These are phyloP conservation scores for Aspergillus sp. DNA, from an alignment of 2,329 filamentous ascomycete species.

Conservation along the genomic window DNA sequence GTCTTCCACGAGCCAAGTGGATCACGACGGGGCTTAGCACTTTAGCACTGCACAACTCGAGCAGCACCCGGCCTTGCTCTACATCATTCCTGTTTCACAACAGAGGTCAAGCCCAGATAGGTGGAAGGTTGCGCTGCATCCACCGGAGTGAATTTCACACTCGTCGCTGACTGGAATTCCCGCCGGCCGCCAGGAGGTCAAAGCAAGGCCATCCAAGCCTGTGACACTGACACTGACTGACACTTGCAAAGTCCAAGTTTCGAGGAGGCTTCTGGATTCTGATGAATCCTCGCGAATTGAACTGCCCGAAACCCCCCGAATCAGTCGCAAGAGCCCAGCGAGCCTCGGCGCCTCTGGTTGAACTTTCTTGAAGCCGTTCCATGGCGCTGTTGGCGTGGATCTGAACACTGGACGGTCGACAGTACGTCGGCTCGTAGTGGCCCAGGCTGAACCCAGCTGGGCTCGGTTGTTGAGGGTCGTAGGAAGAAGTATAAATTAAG, in stretches of 20 bases:
- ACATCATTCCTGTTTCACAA: constrained; percentile 2
- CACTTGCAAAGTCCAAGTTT: background rate
- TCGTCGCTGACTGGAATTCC: background rate
- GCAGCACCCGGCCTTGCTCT: background rate
- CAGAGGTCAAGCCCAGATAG: background rate
- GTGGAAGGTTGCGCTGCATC: background rate
- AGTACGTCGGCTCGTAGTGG: background rate
- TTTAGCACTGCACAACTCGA: background rate
- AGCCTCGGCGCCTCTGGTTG: constrained; percentile 13
- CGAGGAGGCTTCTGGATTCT: background rate
- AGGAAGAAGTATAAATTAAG: constrained; percentile 7
- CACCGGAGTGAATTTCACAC: background rate
- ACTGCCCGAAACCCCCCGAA: constrained; percentile 18
- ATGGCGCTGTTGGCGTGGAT: background rate
- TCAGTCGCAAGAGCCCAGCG: constrained; percentile 5
- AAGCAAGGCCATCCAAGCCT: background rate
- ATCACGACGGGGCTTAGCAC: constrained; percentile 33
- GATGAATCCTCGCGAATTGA: background rate
- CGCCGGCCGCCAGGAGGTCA: background rate
- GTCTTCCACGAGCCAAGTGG: constrained; percentile 15
- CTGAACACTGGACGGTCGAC: no score
- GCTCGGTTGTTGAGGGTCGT: background rate
- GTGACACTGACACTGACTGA: background rate
- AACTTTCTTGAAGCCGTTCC: constrained; percentile 9
- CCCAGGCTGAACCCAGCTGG: background rate